These are phyloP conservation scores for Fusarium lyarnte DNA, from an alignment of 2,329 filamentous ascomycete species.

Conservation along the genomic window DNA sequence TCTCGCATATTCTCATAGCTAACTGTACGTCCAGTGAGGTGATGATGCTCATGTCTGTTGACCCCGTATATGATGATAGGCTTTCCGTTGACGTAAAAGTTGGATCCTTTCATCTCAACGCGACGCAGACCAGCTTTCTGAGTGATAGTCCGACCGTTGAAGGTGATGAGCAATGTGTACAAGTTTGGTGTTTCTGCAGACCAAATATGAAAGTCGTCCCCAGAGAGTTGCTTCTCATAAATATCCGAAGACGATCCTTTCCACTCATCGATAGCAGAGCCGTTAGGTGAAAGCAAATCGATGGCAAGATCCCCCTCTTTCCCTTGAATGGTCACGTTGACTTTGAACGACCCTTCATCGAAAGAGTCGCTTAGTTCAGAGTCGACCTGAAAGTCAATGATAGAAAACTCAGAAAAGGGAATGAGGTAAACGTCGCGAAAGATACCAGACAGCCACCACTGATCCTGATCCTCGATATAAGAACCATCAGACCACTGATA, in stretches of 20 bases:
- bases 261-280: constrained; percentile 42
- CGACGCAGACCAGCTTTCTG: constrained; percentile 72
- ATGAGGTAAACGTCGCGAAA: constrained; percentile 76
- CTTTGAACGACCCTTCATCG: constrained; percentile 61
- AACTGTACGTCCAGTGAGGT: constrained; percentile 68
- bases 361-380: constrained; percentile 65
- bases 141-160: constrained; percentile 50
- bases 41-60: constrained; percentile 77
- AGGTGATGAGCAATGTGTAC: constrained; percentile 60
- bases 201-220: constrained; percentile 69
- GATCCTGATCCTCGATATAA: constrained; percentile 77
- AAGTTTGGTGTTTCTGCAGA: constrained; percentile 74
- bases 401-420: constrained; percentile 63
- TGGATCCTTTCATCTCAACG: constrained; percentile 67
- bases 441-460: constrained; percentile 71
- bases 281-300: constrained; percentile 51
- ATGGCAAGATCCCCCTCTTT: constrained; percentile 53
- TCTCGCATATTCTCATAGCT: constrained; percentile 67
- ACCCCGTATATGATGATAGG: constrained; percentile 73
- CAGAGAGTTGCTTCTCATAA: constrained; percentile 52
- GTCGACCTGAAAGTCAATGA: constrained; percentile 57
- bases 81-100: constrained; percentile 72
- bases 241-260: constrained; percentile 42
- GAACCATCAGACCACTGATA: constrained; percentile 78
- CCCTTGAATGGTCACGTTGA: constrained; percentile 57